phyloP scores from a whole-genome alignment of 2,329 filamentous ascomycete genomes.

The Trichoderma hamatum region DNA sequence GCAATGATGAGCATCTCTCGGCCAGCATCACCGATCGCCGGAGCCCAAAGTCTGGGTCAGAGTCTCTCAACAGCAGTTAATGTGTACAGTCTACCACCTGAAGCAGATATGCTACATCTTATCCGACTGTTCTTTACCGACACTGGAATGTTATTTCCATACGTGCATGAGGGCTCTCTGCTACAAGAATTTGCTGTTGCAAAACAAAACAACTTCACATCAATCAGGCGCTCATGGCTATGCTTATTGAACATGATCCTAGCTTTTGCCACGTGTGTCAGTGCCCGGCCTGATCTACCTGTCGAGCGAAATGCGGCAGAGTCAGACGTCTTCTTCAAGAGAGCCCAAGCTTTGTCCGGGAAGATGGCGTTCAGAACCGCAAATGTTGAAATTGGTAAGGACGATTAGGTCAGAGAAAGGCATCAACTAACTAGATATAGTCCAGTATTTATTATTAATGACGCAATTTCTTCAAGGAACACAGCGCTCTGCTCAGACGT shows the following conservation, averaged over 20 bases:
- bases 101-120: conserved; percentile 5
- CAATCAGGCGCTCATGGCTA: conserved; percentile 6
- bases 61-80: neutral
- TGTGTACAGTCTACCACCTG: conserved; percentile 7
- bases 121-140: conserved; percentile 16
- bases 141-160: conserved; percentile 20
- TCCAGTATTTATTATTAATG: conserved; percentile 14
- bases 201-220: conserved; percentile 15
- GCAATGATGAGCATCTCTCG: conserved; percentile 15
- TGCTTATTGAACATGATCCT: conserved; percentile 13
- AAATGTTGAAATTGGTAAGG: conserved; percentile 14
- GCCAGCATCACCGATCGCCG: conserved; percentile 8
- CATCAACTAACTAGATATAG: neutral
- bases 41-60: neutral
- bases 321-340: conserved; percentile 16
- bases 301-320: conserved; percentile 10
- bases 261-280: conserved; percentile 14
- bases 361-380: conserved; percentile 11
- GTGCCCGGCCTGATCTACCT: conserved; percentile 1
- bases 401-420: neutral
- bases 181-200: neutral
- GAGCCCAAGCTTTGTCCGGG: conserved; percentile 7
- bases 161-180: conserved; percentile 12
- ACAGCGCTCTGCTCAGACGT: conserved; percentile 17
- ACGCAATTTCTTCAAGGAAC: conserved; percentile 18